Evolutionary conservation across 129 eudicot species (phyloP).

Genomic region (Calendula officinalis): DNA sequence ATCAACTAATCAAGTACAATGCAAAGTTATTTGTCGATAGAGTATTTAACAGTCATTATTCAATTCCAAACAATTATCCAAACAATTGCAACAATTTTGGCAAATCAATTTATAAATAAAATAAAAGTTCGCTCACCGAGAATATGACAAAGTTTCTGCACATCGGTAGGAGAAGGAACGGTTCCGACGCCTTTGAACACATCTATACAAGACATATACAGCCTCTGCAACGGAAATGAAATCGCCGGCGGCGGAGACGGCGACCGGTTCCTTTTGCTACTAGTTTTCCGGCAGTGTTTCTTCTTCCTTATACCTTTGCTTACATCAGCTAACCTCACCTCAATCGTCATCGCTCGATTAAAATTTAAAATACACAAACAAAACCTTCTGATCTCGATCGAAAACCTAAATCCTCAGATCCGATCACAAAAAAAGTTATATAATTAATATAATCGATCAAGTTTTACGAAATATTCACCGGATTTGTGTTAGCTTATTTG

Average conservation of each 20-base stretch:
- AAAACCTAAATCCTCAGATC: slow-evolving; percentile 16
- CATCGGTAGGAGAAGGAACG: slow-evolving; percentile 55
- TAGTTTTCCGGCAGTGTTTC: slow-evolving; percentile 28
- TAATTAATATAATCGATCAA: neutral
- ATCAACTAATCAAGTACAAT: too few relatives aligned
- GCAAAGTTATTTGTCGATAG: neutral
- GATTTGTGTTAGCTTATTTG: too few relatives aligned
- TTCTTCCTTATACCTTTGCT: slow-evolving; percentile 51
- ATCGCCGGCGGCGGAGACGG: slow-evolving; percentile 4
- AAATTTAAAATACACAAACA: too few relatives aligned
- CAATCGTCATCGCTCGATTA: slow-evolving; percentile 35
- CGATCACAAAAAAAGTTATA: neutral
- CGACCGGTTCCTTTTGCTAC: slow-evolving; percentile 21
- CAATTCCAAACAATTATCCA: neutral
- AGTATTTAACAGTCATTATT: neutral
- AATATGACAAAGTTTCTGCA: slow-evolving; percentile 47
- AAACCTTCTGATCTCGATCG: neutral
- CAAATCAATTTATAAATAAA: too few relatives aligned
- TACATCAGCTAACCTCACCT: slow-evolving; percentile 30
- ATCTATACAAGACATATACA: slow-evolving; percentile 42
- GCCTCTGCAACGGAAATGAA: slow-evolving; percentile 46
- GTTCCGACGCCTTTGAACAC: slow-evolving; percentile 64
- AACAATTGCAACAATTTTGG: neutral
- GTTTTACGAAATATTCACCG: too few relatives aligned
- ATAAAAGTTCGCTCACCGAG: slow-evolving; percentile 42